Evolutionary conservation across 139 green algal species (phyloP).

Genomic region (Haematococcus sp.): DNA sequence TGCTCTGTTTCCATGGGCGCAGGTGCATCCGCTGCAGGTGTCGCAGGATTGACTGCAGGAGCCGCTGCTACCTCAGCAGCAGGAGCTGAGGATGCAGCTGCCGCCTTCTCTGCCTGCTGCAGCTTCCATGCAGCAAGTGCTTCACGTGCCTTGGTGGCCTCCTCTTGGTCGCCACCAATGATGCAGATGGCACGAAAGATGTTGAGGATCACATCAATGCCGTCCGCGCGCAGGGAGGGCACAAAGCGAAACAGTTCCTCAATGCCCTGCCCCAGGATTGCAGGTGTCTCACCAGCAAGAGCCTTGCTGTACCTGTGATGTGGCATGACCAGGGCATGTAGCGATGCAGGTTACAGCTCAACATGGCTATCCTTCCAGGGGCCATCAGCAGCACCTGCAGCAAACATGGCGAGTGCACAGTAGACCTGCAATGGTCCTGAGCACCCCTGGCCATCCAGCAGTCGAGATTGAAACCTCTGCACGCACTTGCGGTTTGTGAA

Average conservation of each 20-base stretch:
- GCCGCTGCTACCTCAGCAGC: neutral
- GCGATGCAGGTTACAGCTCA: too few relatives aligned
- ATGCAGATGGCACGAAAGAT: conserved; percentile 71
- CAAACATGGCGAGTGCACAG: too few relatives aligned
- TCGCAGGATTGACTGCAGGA: neutral
- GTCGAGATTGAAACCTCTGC: too few relatives aligned
- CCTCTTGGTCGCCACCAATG: conserved; percentile 49
- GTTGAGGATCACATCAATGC: conserved; percentile 63
- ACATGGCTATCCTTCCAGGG: too few relatives aligned
- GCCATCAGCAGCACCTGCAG: too few relatives aligned
- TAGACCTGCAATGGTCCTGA: too few relatives aligned
- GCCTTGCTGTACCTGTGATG: conserved; percentile 46
- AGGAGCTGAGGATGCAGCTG: neutral
- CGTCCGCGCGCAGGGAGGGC: conserved; percentile 60
- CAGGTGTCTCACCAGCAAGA: conserved; percentile 72
- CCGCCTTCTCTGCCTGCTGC: conserved; percentile 19
- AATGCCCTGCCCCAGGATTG: conserved; percentile 73
- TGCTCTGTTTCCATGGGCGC: conserved; percentile 1
- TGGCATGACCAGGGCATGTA: neutral
- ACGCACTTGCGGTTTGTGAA: conserved; percentile 60
- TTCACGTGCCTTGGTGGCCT: conserved; percentile 19
- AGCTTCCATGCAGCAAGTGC: neutral
- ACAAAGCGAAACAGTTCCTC: conserved; percentile 92
- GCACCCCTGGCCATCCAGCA: too few relatives aligned
- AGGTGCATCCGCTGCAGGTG: neutral